Evolutionary conservation across 495 filamentous ascomycete genomes (phyloP).

Genomic region (Achaetomiella virescens): DNA sequence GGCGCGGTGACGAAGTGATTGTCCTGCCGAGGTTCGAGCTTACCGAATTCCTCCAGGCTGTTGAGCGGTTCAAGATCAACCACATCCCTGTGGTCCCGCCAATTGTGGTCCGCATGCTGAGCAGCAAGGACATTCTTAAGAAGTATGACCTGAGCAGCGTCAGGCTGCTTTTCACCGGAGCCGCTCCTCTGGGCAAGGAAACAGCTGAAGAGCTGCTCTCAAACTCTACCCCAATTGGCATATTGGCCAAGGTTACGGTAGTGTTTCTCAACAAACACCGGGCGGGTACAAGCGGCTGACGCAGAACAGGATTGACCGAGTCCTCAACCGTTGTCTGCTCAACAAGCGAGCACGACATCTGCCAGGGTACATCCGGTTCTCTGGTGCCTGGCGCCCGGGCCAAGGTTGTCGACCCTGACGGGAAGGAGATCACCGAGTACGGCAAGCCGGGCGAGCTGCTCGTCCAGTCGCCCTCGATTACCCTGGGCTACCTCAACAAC

Average conservation of each 20-base stretch:
- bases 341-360: constrained; percentile 60
- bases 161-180: constrained; percentile 64
- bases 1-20: constrained; percentile 70
- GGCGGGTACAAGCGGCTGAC: neutral
- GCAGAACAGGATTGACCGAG: constrained; percentile 64
- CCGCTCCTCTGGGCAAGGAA: constrained; percentile 76
- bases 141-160: constrained; percentile 74
- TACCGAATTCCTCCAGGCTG: constrained; percentile 53
- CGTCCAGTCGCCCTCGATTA: constrained; percentile 67
- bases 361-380: constrained; percentile 66
- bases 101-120: constrained; percentile 75
- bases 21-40: constrained; percentile 85
- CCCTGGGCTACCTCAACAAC: constrained; percentile 80
- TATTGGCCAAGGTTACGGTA: constrained; percentile 79
- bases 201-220: constrained; percentile 62
- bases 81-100: constrained; percentile 73
- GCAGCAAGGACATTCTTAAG: constrained; percentile 53
- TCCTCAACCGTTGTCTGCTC: constrained; percentile 67
- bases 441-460: constrained; percentile 76
- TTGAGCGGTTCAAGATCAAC: constrained; percentile 68
- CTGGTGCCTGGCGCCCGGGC: constrained; percentile 62
- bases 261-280: constrained; percentile 2
- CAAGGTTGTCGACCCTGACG: constrained; percentile 66
- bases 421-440: constrained; percentile 67
- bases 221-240: constrained; percentile 58